These are phyloP conservation scores for Pleurotus giganteus DNA, from an alignment of 768 basidiomycete genomes.

Conservation along the genomic window DNA sequence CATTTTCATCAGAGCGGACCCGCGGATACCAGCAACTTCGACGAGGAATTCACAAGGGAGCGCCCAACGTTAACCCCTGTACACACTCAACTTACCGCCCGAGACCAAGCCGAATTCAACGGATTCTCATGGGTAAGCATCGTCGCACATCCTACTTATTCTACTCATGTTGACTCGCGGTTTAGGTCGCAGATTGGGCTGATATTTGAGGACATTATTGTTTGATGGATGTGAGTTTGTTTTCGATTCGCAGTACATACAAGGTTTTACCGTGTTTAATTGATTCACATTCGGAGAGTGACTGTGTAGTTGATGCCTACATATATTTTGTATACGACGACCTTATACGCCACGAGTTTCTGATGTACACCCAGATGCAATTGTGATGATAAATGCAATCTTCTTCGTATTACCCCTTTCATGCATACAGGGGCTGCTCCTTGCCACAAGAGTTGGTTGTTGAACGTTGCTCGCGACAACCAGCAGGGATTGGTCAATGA, in stretches of 20 bases:
- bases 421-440: no score
- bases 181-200: conserved; percentile 56
- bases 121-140: conserved; percentile 89
- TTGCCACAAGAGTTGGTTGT: no score
- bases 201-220: conserved; percentile 40
- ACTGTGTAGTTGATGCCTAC: no score
- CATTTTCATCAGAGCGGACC: conserved; percentile 61
- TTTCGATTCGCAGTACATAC: not conserved
- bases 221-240: not conserved
- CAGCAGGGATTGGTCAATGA: no score
- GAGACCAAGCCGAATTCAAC: conserved; percentile 94
- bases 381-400: no score
- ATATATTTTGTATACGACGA: no score
- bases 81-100: conserved; percentile 85
- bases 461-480: no score
- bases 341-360: no score
- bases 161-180: not conserved
- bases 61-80: conserved; percentile 98
- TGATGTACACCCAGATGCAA: no score
- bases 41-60: conserved; percentile 95
- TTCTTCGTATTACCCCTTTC: no score
- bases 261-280: no score
- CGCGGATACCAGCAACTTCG: conserved; percentile 91
- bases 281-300: no score
- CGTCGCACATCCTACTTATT: not conserved